Evolutionary conservation across 306 rosid genomes (phyloP), one percentile per base, ranked within the genome.

Genomic region (Arachis hypogaea): DNA sequence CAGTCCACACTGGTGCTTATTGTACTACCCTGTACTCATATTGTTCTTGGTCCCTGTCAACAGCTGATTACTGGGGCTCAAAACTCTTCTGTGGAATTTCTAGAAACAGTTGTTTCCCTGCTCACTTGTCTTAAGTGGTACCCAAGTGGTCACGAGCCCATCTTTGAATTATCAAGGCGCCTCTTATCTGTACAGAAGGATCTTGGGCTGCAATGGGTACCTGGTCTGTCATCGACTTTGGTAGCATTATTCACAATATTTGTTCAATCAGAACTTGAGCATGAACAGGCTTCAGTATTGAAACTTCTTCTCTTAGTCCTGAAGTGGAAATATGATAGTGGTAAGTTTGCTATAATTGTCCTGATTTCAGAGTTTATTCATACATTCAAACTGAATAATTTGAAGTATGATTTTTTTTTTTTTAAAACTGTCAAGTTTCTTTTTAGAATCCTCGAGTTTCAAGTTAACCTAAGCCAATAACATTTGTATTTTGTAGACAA

Each of bases 251-350:
- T 92, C 82, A 68, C 73, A 1, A 82, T 89, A 68, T 88, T 94
- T 29, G 58, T 79, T 69, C 88, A 84, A 75, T 85, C 95, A 70
- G 99, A 91, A 73, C 93, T 92, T 44, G 97, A 92, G 68, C 93
- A 94, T 38, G 96, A 89, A 68, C 99, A 94, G 66, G 87, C 89
- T 77, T 86, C 91, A 46, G 65, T 75, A 56, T 63, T 90, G 82
- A 94, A 85, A 75, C 82, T 91, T 76, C 78, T 89, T 60, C 86
- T 81, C 72, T 71, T 85, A 58, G 85, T 89, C 78, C 52, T 91
- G 65, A 83, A 73, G 78, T 94, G 98, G 98, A 91, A 89, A 85
- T 82, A 82, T 77, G 87, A 80, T 70, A 69, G 76, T 61, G 92
- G 98, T 94, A 83, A 16, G 89, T 64, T 65, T 69, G 72, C 71